Conservation (phyloP, 1,139 yeast genomes). For the Tardiomyces digboiensis region DNA sequence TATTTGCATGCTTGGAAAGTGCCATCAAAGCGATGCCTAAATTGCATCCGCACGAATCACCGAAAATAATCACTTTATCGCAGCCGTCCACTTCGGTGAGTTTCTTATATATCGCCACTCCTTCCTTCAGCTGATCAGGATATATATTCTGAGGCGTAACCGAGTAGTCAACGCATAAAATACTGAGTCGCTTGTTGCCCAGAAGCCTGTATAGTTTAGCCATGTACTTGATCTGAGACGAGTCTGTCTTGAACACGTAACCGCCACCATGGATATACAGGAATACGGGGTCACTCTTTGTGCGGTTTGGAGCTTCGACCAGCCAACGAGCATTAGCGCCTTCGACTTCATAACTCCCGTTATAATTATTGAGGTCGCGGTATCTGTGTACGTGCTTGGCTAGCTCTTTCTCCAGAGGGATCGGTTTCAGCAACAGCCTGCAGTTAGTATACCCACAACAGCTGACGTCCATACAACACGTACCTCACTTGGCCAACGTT, state of each 20-base stretch:
- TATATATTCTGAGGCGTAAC: conserved; percentile 9
- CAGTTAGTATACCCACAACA: not conserved
- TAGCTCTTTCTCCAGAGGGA: not conserved
- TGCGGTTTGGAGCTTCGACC: conserved; percentile 9
- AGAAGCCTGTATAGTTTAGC: not conserved
- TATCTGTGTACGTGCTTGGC: not conserved
- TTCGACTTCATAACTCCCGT: conserved; percentile 4
- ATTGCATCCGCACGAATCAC: conserved; percentile 43
- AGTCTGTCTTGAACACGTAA: conserved; percentile 6
- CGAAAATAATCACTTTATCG: conserved; percentile 30
- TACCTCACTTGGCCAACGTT: not conserved
- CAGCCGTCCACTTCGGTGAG: conserved; percentile 9
- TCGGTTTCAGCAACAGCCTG: not conserved
- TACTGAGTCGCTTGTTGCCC: conserved; percentile 6
- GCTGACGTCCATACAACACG: not conserved
- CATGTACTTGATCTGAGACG: conserved; percentile 2
- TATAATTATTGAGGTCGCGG: conserved; percentile 3
- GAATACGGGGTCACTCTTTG: conserved; percentile 12
- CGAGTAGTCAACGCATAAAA: conserved; percentile 12
- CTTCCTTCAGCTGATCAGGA: conserved; percentile 14
- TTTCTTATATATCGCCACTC: conserved; percentile 7
- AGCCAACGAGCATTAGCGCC: conserved; percentile 11
- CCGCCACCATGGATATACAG: conserved; percentile 15
- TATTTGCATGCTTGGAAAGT: not conserved
- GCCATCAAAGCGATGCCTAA: conserved; percentile 15